Percentiles rank a stretch among this genome's conserved stretches.
Conservation (phyloP, 2,329 filamentous ascomycete species). For the Tolypocladium tundrense region DNA sequence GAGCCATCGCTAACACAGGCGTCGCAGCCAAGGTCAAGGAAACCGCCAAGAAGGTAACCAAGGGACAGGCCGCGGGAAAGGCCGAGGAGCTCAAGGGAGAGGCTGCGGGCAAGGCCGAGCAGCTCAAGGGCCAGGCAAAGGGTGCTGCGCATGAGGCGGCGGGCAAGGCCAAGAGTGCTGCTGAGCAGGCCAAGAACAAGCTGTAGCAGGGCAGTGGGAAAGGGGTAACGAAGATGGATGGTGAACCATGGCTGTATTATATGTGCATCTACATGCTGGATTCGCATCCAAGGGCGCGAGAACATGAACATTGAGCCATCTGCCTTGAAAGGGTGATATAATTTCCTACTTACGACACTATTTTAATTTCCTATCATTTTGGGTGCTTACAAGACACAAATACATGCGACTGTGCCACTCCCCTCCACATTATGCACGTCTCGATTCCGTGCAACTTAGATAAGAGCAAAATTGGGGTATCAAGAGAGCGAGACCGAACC, state of each 20-base stretch:
- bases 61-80: conserved; percentile 22
- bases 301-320: background rate
- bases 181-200: conserved; percentile 23
- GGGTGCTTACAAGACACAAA: background rate
- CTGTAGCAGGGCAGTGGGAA: background rate
- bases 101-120: conserved; percentile 21
- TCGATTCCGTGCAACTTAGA: background rate
- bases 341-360: background rate
- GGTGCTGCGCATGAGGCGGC: conserved; percentile 26
- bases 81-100: conserved; percentile 20
- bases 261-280: background rate
- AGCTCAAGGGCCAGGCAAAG: conserved; percentile 25
- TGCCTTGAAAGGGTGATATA: background rate
- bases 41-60: conserved; percentile 24
- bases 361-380: background rate
- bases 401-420: background rate
- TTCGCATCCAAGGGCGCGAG: background rate
- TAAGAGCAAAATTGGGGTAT: background rate
- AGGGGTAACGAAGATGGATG: background rate
- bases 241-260: background rate
- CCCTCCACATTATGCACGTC: background rate
- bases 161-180: conserved; percentile 32
- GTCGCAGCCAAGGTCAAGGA: conserved; percentile 37
- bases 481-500: background rate
- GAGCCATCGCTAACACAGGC: background rate